Conservation (phyloP, 768 basidiomycete species). For the Macrolepiota fuliginosa region DNA sequence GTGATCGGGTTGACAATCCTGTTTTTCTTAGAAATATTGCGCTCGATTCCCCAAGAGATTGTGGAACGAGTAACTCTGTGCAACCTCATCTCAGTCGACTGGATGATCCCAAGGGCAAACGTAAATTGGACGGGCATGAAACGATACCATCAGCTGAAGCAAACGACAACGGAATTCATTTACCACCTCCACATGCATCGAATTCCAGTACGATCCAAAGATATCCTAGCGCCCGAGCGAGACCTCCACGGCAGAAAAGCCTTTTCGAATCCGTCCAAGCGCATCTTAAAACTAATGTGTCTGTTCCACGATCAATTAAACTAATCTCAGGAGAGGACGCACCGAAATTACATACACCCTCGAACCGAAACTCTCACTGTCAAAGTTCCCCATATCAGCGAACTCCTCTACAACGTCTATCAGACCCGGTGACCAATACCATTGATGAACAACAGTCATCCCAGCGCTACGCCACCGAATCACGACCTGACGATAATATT, state of each 20-base stretch:
- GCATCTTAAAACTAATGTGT: not conserved
- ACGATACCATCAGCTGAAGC: not conserved
- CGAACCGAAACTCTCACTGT: not conserved
- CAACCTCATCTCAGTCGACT: not conserved
- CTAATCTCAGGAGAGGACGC: not conserved
- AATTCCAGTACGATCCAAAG: not conserved
- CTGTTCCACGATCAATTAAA: not conserved
- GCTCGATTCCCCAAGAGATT: not conserved
- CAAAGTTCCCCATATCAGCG: not conserved
- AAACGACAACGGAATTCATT: not conserved
- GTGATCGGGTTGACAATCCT: not conserved
- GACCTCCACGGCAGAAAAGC: not conserved
- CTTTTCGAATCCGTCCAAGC: constrained; percentile 1
- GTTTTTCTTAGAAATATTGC: not conserved
- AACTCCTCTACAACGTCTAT: constrained; percentile 3
- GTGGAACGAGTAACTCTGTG: not conserved
- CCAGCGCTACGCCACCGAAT: not conserved
- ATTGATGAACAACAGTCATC: not conserved
- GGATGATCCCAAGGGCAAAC: not conserved
- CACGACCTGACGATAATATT: not conserved
- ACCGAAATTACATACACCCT: not conserved
- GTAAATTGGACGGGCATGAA: not conserved
- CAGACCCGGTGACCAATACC: not conserved
- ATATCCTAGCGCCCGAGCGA: not conserved
- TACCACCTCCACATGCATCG: not conserved